phyloP scores from a whole-genome alignment of 495 filamentous ascomycete genomes.

The Aspergillus campestris region DNA sequence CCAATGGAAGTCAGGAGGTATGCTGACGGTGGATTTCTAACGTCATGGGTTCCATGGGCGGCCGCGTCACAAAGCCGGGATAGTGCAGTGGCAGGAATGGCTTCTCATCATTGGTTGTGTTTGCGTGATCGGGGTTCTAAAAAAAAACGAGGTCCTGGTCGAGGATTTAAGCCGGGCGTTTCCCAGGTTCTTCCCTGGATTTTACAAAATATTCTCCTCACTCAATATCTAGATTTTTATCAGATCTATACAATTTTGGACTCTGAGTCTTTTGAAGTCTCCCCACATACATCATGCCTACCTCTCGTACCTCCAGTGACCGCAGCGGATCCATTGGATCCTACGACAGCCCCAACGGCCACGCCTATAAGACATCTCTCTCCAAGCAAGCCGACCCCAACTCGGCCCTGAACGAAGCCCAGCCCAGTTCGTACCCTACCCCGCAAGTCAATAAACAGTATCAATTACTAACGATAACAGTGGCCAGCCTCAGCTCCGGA shows the following conservation, averaged over 20 bases:
- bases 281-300: constrained; percentile 15
- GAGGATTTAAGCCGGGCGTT: not conserved
- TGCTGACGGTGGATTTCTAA: not conserved
- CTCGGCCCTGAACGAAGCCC: constrained; percentile 71
- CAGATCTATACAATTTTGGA: not conserved
- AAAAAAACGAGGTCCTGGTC: not conserved
- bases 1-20: not conserved
- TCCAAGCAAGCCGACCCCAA: constrained; percentile 81
- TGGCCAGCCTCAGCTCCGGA: not conserved
- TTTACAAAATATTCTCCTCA: not conserved
- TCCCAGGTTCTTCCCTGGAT: not conserved
- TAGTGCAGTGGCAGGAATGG: not conserved
- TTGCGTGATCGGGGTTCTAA: constrained; percentile 7
- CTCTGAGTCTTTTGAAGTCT: too few species aligned
- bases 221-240: constrained; percentile 3
- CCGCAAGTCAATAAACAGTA: not conserved
- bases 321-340: constrained; percentile 21
- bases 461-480: constrained; percentile 7
- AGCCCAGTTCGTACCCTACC: constrained; percentile 61
- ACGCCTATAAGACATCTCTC: constrained; percentile 46
- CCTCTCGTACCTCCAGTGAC: constrained; percentile 20
- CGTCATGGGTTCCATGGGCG: constrained; percentile 7
- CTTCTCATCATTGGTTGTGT: constrained; percentile 4
- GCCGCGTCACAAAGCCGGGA: constrained; percentile 12
- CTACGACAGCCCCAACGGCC: constrained; percentile 17